Evolutionary conservation across 441 rosid species (phyloP), one percentile per base, ranked within the genome.

Genomic region (Erodium trifolium): DNA sequence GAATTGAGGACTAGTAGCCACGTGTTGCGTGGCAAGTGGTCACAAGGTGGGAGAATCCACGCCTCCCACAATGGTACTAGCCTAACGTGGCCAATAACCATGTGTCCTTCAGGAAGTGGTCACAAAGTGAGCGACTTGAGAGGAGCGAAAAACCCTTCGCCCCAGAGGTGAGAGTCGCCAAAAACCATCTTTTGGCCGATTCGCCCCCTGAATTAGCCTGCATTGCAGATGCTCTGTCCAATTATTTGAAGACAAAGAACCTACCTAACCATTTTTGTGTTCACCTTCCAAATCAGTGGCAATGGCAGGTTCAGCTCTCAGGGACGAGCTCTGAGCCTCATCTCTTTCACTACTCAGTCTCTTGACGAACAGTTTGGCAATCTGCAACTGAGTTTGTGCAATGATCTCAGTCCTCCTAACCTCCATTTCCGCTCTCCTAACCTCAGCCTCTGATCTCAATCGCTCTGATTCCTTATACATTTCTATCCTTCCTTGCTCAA

Each of bases 351-450:
- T 60, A 23, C 64, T 19, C 19, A 60, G 12, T 23, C 34, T 23
- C 14, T 60, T 60, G n/a, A 8, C 34, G 11, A 60, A 60, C 7
- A 60, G 64, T 60, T 60, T 60, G 4, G 64, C 64, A 60, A 60
- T 60, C 35, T 60, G 64, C 64, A 60, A 60, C 2, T 60, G 64
- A 19, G 64, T 60, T 5, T 60, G 27, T 11, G 64, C 64, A 60
- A 60, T 60, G 34, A 60, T 60, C 64, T 60, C 64, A 8, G 64
- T 60, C 64, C 29, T 27, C 64, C n/a, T 60, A 60, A 60, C 64
- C 14, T 60, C 64, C 64, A 60, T 9, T 60, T 60, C 64, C 0
- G 64, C 64, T 3, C 64, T 11, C 34, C 64, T 60, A 60, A 60
- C n/a, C 64, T 60, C 64, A 2, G 64, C 64, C 13, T 60, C 64